These are phyloP conservation scores for Pugionium dolabratum DNA, from an alignment of 345 rosid species.

Conservation along the genomic window DNA sequence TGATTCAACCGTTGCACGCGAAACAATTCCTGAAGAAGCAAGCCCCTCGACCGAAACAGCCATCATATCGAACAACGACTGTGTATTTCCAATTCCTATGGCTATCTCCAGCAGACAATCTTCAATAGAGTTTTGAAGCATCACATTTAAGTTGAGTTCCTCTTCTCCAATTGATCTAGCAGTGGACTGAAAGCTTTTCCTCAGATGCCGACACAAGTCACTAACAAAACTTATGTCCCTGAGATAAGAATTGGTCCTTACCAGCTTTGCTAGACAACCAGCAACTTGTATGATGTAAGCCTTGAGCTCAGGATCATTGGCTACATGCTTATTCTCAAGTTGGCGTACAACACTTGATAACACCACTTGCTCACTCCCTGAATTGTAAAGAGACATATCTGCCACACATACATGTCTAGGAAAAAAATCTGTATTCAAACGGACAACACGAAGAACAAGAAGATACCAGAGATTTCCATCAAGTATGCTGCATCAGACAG, in stretches of 20 bases:
- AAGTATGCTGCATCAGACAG: constrained; percentile 75
- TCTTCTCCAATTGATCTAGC: constrained; percentile 66
- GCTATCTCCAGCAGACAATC: constrained; percentile 91
- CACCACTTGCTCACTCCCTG: constrained; percentile 78
- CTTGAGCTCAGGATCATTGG: constrained; percentile 76
- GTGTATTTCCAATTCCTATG: constrained; percentile 72
- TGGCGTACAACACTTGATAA: constrained; percentile 78
- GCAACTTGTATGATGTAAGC: constrained; percentile 71
- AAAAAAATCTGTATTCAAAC: constrained; percentile 1
- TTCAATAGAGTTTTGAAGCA: constrained; percentile 85
- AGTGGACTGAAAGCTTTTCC: constrained; percentile 85
- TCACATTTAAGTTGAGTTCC: constrained; percentile 59
- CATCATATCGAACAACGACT: constrained; percentile 74
- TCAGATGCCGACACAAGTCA: constrained; percentile 90
- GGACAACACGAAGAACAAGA: constrained; percentile 13
- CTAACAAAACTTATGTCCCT: constrained; percentile 76
- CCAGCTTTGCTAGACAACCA: constrained; percentile 71
- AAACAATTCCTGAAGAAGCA: constrained; percentile 74
- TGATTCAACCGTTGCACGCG: constrained; percentile 77
- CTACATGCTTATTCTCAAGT: constrained; percentile 85
- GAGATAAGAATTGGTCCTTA: constrained; percentile 62
- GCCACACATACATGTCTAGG: constrained; percentile 13
- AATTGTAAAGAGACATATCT: constrained; percentile 31
- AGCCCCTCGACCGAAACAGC: constrained; percentile 79
- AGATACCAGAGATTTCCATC: constrained; percentile 66